These are phyloP conservation scores for Saksenaea vasiformis DNA, from an alignment of 371 early-diverging fungal species.

Conservation along the genomic window DNA sequence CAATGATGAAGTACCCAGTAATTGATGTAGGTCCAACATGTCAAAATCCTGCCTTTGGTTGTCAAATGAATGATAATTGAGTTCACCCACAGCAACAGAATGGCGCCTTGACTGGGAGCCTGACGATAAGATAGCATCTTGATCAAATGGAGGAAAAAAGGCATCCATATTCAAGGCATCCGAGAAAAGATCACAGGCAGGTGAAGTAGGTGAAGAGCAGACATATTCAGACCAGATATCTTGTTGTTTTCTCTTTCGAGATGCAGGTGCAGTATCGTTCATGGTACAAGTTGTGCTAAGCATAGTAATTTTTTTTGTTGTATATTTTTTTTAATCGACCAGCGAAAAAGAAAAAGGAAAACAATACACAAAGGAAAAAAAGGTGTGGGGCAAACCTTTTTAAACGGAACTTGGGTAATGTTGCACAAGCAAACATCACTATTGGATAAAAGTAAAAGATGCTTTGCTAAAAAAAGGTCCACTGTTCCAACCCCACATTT, in stretches of 20 bases:
- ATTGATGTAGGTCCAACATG: slow-evolving; percentile 23
- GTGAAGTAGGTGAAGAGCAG: slow-evolving; percentile 27
- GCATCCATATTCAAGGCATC: neutral
- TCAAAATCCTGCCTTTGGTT: slow-evolving; percentile 21
- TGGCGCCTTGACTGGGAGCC: slow-evolving; percentile 26
- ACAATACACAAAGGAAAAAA: slow-evolving; percentile 5
- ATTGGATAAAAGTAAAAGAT: neutral
- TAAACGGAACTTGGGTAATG: neutral
- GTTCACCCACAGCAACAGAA: slow-evolving; percentile 33
- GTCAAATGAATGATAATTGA: slow-evolving; percentile 24
- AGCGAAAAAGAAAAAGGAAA: slow-evolving; percentile 4
- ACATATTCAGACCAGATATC: slow-evolving; percentile 33
- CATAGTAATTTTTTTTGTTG: slow-evolving; percentile 6
- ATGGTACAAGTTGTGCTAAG: slow-evolving; percentile 7
- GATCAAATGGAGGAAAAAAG: slow-evolving; percentile 1
- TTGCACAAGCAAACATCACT: neutral
- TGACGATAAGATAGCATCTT: neutral
- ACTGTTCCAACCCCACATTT: slow-evolving; percentile 6
- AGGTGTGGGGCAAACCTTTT: slow-evolving; percentile 5
- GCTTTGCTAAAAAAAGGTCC: slow-evolving; percentile 2
- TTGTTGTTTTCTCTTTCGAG: slow-evolving; percentile 37
- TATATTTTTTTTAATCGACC: neutral
- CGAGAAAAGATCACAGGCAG: slow-evolving; percentile 8
- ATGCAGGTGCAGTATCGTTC: slow-evolving; percentile 6
- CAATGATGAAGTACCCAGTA: slow-evolving; percentile 12